Evolutionary conservation across 257 asterid species (phyloP).

Genomic region (Plantago major): DNA sequence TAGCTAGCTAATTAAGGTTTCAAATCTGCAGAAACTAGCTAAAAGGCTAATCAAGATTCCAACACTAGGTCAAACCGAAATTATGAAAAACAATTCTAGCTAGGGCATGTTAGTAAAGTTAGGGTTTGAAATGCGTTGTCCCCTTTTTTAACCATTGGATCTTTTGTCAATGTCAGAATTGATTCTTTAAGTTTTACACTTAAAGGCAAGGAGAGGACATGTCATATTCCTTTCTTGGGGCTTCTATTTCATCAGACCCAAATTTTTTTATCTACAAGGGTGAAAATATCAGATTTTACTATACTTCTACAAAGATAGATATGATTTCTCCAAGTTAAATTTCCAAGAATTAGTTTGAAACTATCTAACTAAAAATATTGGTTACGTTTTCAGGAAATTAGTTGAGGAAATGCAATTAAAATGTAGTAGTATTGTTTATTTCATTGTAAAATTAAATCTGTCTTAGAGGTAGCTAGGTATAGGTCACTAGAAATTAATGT

Average conservation of each 20-base stretch:
- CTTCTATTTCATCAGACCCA: background rate
- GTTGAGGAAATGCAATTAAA: too few relatives aligned
- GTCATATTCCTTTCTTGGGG: conserved; percentile 23
- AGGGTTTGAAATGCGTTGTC: conserved; percentile 35
- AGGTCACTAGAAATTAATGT: too few relatives aligned
- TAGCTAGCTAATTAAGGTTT: conserved; percentile 45
- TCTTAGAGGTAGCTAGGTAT: too few relatives aligned
- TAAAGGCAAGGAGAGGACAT: conserved; percentile 20
- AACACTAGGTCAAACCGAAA: conserved; percentile 11
- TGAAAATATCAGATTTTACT: conserved; percentile 7
- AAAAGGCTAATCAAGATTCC: conserved; percentile 20
- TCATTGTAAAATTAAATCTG: too few relatives aligned
- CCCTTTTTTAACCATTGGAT: conserved; percentile 31
- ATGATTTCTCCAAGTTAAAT: too few relatives aligned
- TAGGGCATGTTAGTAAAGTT: conserved; percentile 34
- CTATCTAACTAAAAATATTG: too few relatives aligned
- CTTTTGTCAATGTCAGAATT: conserved; percentile 57
- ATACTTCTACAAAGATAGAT: too few relatives aligned
- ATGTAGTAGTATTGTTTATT: too few relatives aligned
- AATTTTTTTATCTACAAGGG: background rate
- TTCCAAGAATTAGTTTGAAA: too few relatives aligned
- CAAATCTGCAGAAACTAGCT: conserved; percentile 17
- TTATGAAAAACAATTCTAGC: too few relatives aligned
- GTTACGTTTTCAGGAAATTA: too few relatives aligned
- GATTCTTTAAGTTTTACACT: conserved; percentile 33